These are phyloP conservation scores for Leccinum rimulosum DNA, from an alignment of 768 basidiomycete species.

Conservation along the genomic window DNA sequence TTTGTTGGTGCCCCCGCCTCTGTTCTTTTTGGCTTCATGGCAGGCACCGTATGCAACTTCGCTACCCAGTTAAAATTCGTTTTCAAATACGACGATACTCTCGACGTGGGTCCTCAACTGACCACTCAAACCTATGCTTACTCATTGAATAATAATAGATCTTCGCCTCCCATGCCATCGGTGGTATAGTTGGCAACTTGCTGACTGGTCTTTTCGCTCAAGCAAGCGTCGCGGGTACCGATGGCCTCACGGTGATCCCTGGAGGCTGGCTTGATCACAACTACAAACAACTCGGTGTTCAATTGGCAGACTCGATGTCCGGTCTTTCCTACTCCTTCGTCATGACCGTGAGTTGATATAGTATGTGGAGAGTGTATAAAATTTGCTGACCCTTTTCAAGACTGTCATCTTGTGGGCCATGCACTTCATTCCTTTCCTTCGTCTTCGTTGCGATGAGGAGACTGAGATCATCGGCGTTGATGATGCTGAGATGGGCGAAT, in stretches of 20 bases:
- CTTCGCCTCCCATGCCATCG: slow-evolving; percentile 81
- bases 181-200: slow-evolving; percentile 78
- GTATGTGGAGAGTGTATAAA: not conserved
- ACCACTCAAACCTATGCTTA: not conserved
- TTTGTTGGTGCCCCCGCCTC: slow-evolving; percentile 81
- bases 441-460: slow-evolving; percentile 65
- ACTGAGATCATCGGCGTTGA: slow-evolving; percentile 84
- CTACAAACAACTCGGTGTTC: slow-evolving; percentile 80
- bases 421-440: slow-evolving; percentile 81
- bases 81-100: slow-evolving; percentile 71
- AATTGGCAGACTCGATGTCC: slow-evolving; percentile 71
- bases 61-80: slow-evolving; percentile 94
- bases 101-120: slow-evolving; percentile 55
- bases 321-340: slow-evolving; percentile 71
- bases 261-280: slow-evolving; percentile 91
- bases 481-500: slow-evolving; percentile 88
- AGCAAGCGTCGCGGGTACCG: slow-evolving; percentile 70
- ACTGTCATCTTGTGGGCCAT: slow-evolving; percentile 84
- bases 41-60: slow-evolving; percentile 86
- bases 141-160: slow-evolving; percentile 47
- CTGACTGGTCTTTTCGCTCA: slow-evolving; percentile 90
- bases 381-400: slow-evolving; percentile 29
- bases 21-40: slow-evolving; percentile 81
- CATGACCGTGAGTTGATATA: slow-evolving; percentile 55
- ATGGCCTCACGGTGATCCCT: slow-evolving; percentile 60